Evolutionary conservation across 768 basidiomycete species (phyloP).

Genomic region (Pleurotus platypus): DNA sequence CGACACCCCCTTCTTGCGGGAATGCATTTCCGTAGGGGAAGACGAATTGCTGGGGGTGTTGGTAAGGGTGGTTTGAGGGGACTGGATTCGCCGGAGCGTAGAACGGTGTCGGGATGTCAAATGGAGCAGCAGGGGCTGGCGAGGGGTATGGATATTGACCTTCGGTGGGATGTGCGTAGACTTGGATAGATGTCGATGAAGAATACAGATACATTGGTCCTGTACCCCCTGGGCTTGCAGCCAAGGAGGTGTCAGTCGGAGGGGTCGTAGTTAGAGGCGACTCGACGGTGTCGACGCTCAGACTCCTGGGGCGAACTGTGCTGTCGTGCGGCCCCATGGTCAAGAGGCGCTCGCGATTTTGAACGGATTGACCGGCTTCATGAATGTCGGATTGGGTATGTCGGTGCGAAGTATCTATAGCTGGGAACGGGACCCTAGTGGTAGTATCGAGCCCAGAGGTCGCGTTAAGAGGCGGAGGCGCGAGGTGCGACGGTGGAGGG

Average conservation of each 20-base stretch:
- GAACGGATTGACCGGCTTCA: background rate
- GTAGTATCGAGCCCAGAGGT: too few relatives aligned
- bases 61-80: too few relatives aligned
- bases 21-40: background rate
- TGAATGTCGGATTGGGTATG: conserved; percentile 3
- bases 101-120: background rate
- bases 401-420: conserved; percentile 1
- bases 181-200: background rate
- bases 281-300: conserved; percentile 6
- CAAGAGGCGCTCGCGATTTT: background rate
- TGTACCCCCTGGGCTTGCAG: background rate
- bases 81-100: too few relatives aligned
- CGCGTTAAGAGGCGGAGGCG: background rate
- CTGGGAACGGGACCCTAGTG: conserved; percentile 14
- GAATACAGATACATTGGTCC: background rate
- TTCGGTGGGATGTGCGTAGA: conserved; percentile 1
- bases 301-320: conserved; percentile 8
- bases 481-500: background rate
- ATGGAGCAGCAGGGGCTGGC: background rate
- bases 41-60: too few relatives aligned
- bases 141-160: background rate
- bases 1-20: background rate
- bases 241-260: background rate
- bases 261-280: background rate
- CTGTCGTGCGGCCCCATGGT: background rate